phyloP scores from a whole-genome alignment of 345 rosid species.

The Populus deltoides region DNA sequence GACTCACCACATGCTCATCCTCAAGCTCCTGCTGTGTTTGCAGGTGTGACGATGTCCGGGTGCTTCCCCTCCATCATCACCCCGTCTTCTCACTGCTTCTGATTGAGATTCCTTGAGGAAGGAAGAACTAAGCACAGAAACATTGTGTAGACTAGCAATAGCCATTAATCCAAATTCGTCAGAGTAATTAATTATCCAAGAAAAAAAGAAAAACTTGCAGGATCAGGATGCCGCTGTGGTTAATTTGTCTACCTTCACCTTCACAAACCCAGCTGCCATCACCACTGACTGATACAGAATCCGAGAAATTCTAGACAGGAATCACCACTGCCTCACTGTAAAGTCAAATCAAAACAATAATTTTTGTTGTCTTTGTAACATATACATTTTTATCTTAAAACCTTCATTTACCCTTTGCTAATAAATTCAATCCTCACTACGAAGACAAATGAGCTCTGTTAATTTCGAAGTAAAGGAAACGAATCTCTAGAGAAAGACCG shows the following conservation, averaged over 20 bases:
- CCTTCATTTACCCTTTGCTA: slow-evolving; percentile 48
- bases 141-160: slow-evolving; percentile 74
- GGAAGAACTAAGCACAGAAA: slow-evolving; percentile 68
- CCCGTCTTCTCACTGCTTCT: slow-evolving; percentile 46
- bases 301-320: slow-evolving; percentile 72
- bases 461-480: no score
- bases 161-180: slow-evolving; percentile 50
- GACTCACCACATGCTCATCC: slow-evolving; percentile 79
- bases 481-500: no score
- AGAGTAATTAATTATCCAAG: not conserved
- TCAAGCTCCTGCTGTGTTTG: slow-evolving; percentile 91
- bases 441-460: no score
- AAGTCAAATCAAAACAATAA: not conserved
- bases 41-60: slow-evolving; percentile 69
- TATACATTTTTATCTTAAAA: not conserved
- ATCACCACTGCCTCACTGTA: slow-evolving; percentile 68
- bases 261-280: slow-evolving; percentile 86
- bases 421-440: no score
- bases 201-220: slow-evolving; percentile 43
- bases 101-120: slow-evolving; percentile 67
- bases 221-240: slow-evolving; percentile 51
- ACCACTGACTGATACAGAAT: slow-evolving; percentile 52
- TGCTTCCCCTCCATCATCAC: slow-evolving; percentile 52
- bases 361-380: not conserved
- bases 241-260: slow-evolving; percentile 40